Percentiles rank a stretch among this genome's conserved stretches.
Conservation (phyloP, 768 basidiomycete species). For the Naematelia encephala region DNA sequence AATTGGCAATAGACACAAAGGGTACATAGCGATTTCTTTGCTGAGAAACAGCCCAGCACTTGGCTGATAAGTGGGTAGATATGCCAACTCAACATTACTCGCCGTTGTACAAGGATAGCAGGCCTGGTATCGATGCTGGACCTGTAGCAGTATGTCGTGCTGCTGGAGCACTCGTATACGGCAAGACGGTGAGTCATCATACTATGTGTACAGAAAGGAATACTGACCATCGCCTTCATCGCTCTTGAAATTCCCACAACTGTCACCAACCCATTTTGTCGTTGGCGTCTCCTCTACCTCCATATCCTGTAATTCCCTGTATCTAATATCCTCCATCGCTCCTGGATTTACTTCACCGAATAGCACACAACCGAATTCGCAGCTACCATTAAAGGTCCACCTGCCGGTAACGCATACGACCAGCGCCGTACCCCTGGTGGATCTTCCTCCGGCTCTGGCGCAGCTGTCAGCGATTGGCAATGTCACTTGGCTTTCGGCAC, state of each 20-base stretch:
- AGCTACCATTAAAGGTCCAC: conserved; percentile 25
- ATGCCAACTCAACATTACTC: conserved; percentile 48
- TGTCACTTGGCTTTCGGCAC: conserved; percentile 43
- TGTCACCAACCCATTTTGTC: too few species aligned
- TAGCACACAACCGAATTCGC: conserved; percentile 47
- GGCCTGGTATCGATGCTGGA: conserved; percentile 34
- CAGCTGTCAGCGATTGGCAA: conserved; percentile 48
- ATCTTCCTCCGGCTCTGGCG: conserved; percentile 46
- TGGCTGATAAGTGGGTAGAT: conserved; percentile 23
- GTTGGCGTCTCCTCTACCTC: too few species aligned
- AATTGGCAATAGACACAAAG: conserved; percentile 25
- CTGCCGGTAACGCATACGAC: conserved; percentile 41
- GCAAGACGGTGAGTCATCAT: conserved; percentile 27
- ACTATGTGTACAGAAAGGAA: too few species aligned
- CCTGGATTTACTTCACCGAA: too few species aligned
- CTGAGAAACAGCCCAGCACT: conserved; percentile 31
- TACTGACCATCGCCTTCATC: not conserved
- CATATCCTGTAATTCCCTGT: too few species aligned
- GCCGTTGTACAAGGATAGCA: conserved; percentile 35
- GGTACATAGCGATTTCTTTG: conserved; percentile 4
- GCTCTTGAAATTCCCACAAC: too few species aligned
- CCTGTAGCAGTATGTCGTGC: conserved; percentile 30
- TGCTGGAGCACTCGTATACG: conserved; percentile 43
- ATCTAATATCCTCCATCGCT: too few species aligned
- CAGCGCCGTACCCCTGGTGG: conserved; percentile 43